Evolutionary conservation across 148 eudicot species (phyloP), one percentile per base, ranked within the genome.

Genomic region (Chenopodium formosanum): DNA sequence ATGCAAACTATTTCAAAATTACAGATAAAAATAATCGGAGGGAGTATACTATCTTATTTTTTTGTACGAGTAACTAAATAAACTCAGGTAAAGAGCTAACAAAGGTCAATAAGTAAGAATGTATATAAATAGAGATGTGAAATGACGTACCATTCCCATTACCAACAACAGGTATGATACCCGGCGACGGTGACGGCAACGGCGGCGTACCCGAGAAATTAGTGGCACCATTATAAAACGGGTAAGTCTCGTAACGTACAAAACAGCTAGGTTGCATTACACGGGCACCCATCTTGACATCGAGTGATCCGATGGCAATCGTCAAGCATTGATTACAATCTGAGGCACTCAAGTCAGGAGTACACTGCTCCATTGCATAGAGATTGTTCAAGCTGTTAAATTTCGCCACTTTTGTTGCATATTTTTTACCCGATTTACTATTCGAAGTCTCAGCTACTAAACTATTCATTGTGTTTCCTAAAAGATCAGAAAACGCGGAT

Each of bases 321-420:
- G 32, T 73, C 74, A 88, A 70, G 20, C 90, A 88, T 22, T 9
- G 31, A 12, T 31, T 14, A 73, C 91, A 89, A 81, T 83, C 85
- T 2, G 7, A 4, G 3, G 23, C 31, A 10, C 62, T 52, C 37
- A 89, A 46, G 66, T 89, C 88, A 3, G 86, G 88, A 2, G 91
- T 85, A 81, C 91, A 89, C 76, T 86, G 91, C 73, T 25, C 85
- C 76, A 89, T 12, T 14, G 46, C 81, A 46, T 86, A 89, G 16
- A 87, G 22, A 48, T 50, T 68, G n/a, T 47, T 46, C 4, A 47
- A 46, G 16, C 29, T 60, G 29, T 78, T 22, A 3, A 75, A 56
- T 1, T 76, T 67, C 10, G 6, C 67, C 58, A 60, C 71, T 56
- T 16, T 60, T 0, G 83, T 65, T 0, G 85, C 86, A 20, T 71